Percentiles rank a stretch among this genome's conserved stretches.
Evolutionary conservation across 495 filamentous ascomycete species (phyloP).

Genomic region (Neurospora sp.): DNA sequence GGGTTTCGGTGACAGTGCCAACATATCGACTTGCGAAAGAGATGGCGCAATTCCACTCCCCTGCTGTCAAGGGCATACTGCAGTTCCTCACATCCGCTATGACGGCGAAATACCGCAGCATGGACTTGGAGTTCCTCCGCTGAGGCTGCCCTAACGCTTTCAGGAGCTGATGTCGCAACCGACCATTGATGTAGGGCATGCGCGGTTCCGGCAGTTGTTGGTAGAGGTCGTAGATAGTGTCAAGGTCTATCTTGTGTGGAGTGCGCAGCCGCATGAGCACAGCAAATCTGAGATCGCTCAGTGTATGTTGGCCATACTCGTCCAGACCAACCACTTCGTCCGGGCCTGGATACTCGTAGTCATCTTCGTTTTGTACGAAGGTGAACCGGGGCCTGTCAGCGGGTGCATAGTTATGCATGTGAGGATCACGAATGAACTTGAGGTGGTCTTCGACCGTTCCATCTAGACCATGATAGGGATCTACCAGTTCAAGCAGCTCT

Average conservation of each 20-base stretch:
- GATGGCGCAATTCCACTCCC: conserved; percentile 77
- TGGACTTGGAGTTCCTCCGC: conserved; percentile 43
- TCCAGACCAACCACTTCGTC: conserved; percentile 18
- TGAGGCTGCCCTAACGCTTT: conserved; percentile 55
- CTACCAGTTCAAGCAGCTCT: conserved; percentile 39
- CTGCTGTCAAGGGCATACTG: conserved; percentile 49
- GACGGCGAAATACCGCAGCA: conserved; percentile 74
- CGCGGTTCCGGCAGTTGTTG: conserved; percentile 46
- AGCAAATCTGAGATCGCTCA: conserved; percentile 24
- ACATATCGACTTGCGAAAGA: conserved; percentile 65
- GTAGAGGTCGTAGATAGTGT: conserved; percentile 33
- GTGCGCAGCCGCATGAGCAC: conserved; percentile 22
- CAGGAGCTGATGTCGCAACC: conserved; percentile 54
- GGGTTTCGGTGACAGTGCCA: conserved; percentile 46
- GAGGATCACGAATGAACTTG: conserved; percentile 33
- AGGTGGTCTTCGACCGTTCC: conserved; percentile 37
- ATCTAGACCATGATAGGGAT: conserved; percentile 32
- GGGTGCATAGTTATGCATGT: conserved; percentile 36
- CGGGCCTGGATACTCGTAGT: conserved; percentile 34
- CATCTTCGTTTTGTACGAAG: conserved; percentile 34
- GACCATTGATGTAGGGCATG: conserved; percentile 49
- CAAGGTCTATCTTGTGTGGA: conserved; percentile 23
- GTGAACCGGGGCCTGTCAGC: conserved; percentile 31
- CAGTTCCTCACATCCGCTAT: conserved; percentile 70
- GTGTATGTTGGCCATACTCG: conserved; percentile 9